Evolutionary conservation across 805 yeast species (phyloP).

Genomic region (Yarrowia bubula): DNA sequence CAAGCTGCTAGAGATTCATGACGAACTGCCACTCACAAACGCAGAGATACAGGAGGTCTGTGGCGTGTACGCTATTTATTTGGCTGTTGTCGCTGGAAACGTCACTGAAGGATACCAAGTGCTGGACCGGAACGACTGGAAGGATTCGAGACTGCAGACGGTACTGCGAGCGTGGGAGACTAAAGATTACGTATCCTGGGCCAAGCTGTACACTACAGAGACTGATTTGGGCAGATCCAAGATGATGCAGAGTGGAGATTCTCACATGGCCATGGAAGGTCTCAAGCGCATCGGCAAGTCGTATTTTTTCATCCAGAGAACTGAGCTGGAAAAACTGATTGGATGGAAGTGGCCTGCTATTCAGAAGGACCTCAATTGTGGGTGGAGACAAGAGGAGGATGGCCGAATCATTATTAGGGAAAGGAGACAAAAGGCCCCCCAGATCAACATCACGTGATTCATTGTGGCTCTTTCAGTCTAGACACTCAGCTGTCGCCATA

Average conservation of each 20-base stretch:
- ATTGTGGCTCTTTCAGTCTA: not conserved
- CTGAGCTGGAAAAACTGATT: conserved; percentile 26
- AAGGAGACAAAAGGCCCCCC: not conserved
- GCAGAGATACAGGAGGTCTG: conserved; percentile 45
- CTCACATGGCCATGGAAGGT: conserved; percentile 17
- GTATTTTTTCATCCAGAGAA: conserved; percentile 22
- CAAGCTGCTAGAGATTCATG: conserved; percentile 42
- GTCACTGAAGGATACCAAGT: conserved; percentile 31
- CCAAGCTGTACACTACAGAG: conserved; percentile 6
- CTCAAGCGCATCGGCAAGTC: conserved; percentile 28
- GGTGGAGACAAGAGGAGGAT: conserved; percentile 27
- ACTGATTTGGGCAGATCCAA: conserved; percentile 6
- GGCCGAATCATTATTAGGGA: conserved; percentile 6
- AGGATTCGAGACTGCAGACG: conserved; percentile 14
- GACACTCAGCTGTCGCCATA: not conserved
- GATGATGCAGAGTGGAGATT: conserved; percentile 24
- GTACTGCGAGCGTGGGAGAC: conserved; percentile 28
- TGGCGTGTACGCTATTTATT: conserved; percentile 47
- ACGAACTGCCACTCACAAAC: conserved; percentile 32
- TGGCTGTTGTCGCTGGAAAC: conserved; percentile 32
- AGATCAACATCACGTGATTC: not conserved
- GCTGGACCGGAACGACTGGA: conserved; percentile 27
- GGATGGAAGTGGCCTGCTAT: conserved; percentile 28
- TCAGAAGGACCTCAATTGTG: not conserved
- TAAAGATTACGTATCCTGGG: conserved; percentile 29